These are phyloP conservation scores for bread wheat (Triticum aestivum) DNA, from an alignment of 176 grass and related monocot species.

Conservation along the genomic window DNA sequence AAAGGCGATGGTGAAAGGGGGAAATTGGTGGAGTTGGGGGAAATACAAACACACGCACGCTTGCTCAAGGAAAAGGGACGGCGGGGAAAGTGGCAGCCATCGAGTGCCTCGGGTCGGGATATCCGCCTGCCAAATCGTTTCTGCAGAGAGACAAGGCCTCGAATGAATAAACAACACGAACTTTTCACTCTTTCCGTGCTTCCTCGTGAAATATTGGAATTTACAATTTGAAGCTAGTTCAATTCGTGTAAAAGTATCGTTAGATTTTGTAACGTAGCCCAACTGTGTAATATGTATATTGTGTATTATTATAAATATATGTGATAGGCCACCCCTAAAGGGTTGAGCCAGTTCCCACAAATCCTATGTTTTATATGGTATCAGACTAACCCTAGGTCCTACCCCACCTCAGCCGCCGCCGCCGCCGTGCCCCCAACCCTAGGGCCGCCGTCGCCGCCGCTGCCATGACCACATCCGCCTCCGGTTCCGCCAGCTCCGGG, in stretches of 20 bases:
- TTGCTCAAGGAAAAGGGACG: slow-evolving; percentile 9
- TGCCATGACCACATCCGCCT: no score
- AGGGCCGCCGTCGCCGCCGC: no score
- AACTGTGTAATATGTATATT: no score
- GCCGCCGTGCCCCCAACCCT: no score
- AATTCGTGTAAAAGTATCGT: neutral
- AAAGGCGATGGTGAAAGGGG: neutral
- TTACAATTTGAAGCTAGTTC: neutral
- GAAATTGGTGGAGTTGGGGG: slow-evolving; percentile 40
- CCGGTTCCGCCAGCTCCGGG: no score
- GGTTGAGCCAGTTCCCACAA: no score
- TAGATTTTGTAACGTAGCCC: no score
- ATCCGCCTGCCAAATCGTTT: slow-evolving; percentile 34
- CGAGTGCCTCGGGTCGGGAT: slow-evolving; percentile 2
- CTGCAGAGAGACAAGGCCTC: neutral
- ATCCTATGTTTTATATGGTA: no score
- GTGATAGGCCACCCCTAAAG: no score
- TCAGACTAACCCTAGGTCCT: no score
- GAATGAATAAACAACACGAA: neutral
- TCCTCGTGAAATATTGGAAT: neutral
- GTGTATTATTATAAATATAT: no score
- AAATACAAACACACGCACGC: slow-evolving; percentile 40
- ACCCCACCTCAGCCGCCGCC: no score
- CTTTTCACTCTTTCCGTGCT: slow-evolving; percentile 4
- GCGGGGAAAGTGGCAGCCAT: slow-evolving; percentile 1